Percentiles rank a stretch among this genome's conserved stretches.
Evolutionary conservation across 129 eudicot genomes (phyloP).

Genomic region (Scalesia atractyloides): DNA sequence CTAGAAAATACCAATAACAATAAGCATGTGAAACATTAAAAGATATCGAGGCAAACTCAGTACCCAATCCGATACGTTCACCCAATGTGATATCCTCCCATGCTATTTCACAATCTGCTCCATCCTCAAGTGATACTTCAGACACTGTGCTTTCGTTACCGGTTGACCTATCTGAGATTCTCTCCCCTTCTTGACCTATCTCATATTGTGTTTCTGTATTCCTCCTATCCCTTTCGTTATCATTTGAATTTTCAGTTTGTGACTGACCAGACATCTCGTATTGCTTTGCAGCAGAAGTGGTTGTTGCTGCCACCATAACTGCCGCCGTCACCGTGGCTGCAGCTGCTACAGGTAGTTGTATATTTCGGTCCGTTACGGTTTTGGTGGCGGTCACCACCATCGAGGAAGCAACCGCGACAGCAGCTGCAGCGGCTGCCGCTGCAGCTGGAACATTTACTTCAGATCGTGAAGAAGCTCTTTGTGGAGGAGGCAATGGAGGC

Average conservation of each 20-base stretch:
- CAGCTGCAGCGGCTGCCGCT: conserved; percentile 89
- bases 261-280: conserved; percentile 19
- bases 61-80: conserved; percentile 98
- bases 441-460: conserved; percentile 73
- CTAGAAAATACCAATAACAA: neutral
- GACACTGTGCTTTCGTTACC: conserved; percentile 58
- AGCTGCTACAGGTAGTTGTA: conserved; percentile 78
- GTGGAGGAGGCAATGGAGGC: conserved; percentile 63
- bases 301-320: conserved; percentile 68
- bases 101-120: conserved; percentile 81
- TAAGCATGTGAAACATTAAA: neutral
- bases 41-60: neutral
- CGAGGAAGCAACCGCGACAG: conserved; percentile 89
- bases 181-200: conserved; percentile 58
- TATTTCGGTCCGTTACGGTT: conserved; percentile 36
- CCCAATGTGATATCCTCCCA: conserved; percentile 95
- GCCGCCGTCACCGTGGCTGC: conserved; percentile 90
- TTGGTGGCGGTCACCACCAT: conserved; percentile 71
- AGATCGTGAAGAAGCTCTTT: conserved; percentile 32
- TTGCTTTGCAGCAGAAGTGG: conserved; percentile 71
- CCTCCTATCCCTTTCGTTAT: conserved; percentile 39
- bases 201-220: conserved; percentile 34
- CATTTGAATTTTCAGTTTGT: conserved; percentile 23
- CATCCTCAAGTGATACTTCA: conserved; percentile 66
- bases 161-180: conserved; percentile 71